Evolutionary conservation across 1,284 basidiomycete genomes (phyloP), one percentile per base, ranked within the genome.

Genomic region (Leccinum proliferum): DNA sequence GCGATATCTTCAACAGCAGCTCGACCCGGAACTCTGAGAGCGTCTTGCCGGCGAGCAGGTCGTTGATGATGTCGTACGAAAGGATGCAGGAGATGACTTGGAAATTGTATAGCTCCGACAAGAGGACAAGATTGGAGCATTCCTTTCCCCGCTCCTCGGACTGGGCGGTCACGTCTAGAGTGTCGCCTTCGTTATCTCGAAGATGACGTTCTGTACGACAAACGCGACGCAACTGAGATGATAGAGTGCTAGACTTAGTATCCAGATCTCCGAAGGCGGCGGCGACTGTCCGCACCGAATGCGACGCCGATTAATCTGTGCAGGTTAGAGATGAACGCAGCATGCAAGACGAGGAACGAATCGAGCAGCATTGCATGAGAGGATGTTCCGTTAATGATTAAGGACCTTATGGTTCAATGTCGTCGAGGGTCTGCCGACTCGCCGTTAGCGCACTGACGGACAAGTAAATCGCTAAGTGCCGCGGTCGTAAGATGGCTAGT

Each of bases 61-160:
- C 81, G 3, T 92, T 87, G 67, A 99, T 89, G 58, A 98, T 75
- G 72, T 98, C 96, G 76, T 96, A 98, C 53, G 98, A 78, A 18
- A 99, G 81, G 4, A 90, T 81, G 63, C 89, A 93, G 1, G 93
- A 94, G 55, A 98, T 84, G 32, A 98, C 92, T 74, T 94, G 92
- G 70, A 98, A 93, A 73, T 98, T 98, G 80, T 98, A 98, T 43
- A 99, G 78, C 72, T 98, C 94, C 3, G 94, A 92, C 25, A 98
- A 79, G 9, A 99, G 82, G 0, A 93, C 86, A 39, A 96, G 77
- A 73, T 99, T 99, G 15, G 91, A 87, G 65, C 89, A 89, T 73
- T 97, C 93, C 75, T 98, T 98, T 37, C 90, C 89, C 9, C 77
- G 69, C 9, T 78, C 76, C 48, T 75, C 75, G 32, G 67, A 15